Percentiles rank a stretch among this genome's conserved stretches.
Conservation (phyloP, 352 stramenopile species). For the Phytophthora rubi region DNA sequence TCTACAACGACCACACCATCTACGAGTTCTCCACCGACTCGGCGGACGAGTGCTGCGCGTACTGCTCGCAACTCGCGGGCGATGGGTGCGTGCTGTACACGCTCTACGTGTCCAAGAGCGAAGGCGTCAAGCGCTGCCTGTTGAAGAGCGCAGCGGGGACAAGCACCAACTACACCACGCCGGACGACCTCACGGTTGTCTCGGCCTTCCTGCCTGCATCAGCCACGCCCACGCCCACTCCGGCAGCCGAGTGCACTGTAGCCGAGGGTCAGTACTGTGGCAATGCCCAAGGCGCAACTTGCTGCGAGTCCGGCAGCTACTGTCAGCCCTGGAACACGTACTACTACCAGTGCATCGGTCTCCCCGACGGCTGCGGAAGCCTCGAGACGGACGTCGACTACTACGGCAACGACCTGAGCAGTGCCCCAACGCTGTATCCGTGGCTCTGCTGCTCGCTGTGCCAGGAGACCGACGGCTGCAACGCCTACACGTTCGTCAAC, state of each 20-base stretch:
- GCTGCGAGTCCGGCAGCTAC: conserved; percentile 42
- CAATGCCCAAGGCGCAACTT: conserved; percentile 44
- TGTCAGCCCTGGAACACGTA: conserved; percentile 57
- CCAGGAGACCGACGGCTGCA: conserved; percentile 38
- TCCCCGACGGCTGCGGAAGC: conserved; percentile 39
- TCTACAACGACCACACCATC: conserved; percentile 35
- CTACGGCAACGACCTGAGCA: conserved; percentile 49
- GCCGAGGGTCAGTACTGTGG: conserved; percentile 49
- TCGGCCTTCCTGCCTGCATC: conserved; percentile 28
- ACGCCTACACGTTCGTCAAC: conserved; percentile 61
- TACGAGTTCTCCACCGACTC: conserved; percentile 35
- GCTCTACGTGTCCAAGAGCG: conserved; percentile 32
- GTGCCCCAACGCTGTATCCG: conserved; percentile 38
- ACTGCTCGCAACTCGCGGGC: conserved; percentile 26
- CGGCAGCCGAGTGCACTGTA: conserved; percentile 26
- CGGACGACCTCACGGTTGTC: conserved; percentile 29
- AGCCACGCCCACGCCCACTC: conserved; percentile 17
- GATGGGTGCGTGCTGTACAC: conserved; percentile 37
- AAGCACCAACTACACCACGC: conserved; percentile 28
- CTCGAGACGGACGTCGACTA: conserved; percentile 61
- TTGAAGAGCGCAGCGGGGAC: conserved; percentile 29
- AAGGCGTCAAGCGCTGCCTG: conserved; percentile 29
- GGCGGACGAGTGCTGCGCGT: conserved; percentile 30
- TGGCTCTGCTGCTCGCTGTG: conserved; percentile 44
- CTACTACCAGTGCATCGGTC: conserved; percentile 63